A percentile compares a stretch with the other conserved stretches of the same genome.
Conservation (phyloP, 2,329 filamentous ascomycete genomes). For the Cladosporium sp. region DNA sequence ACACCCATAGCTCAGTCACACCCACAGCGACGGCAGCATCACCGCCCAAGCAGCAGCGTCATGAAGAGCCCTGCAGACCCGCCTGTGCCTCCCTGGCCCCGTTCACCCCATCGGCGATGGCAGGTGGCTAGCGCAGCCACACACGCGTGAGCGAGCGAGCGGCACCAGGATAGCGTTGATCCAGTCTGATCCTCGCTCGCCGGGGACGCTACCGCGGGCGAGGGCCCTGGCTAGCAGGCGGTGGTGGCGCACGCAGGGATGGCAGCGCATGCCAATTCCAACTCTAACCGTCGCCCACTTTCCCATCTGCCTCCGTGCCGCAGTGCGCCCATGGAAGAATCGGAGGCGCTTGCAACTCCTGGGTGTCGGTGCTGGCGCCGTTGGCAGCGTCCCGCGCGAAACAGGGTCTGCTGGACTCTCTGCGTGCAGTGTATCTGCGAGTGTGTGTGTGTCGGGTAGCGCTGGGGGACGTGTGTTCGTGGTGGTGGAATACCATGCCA, state of each 20-base stretch:
- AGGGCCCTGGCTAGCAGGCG: slow-evolving; percentile 17
- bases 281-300: slow-evolving; percentile 21
- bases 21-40: neutral
- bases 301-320: slow-evolving; percentile 20
- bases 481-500: slow-evolving; percentile 17
- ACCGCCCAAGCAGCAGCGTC: slow-evolving; percentile 2
- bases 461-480: slow-evolving; percentile 15
- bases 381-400: slow-evolving; percentile 14
- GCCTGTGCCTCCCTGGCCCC: neutral
- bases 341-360: slow-evolving; percentile 17
- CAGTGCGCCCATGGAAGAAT: slow-evolving; percentile 22
- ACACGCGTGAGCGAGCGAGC: slow-evolving; percentile 14
- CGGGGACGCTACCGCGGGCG: slow-evolving; percentile 10
- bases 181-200: slow-evolving; percentile 17
- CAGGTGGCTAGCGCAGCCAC: slow-evolving; percentile 2
- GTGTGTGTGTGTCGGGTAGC: slow-evolving; percentile 15
- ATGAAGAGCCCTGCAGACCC: slow-evolving; percentile 10
- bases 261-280: slow-evolving; percentile 21
- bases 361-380: slow-evolving; percentile 19
- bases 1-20: neutral
- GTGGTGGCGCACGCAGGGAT: slow-evolving; percentile 20
- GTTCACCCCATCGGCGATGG: slow-evolving; percentile 18
- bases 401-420: slow-evolving; percentile 21
- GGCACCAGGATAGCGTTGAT: slow-evolving; percentile 19
- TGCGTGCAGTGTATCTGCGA: neutral